Evolutionary conservation across 257 asterid genomes (phyloP), one percentile per base, ranked within the genome.

Genomic region (Capsicum chinense): DNA sequence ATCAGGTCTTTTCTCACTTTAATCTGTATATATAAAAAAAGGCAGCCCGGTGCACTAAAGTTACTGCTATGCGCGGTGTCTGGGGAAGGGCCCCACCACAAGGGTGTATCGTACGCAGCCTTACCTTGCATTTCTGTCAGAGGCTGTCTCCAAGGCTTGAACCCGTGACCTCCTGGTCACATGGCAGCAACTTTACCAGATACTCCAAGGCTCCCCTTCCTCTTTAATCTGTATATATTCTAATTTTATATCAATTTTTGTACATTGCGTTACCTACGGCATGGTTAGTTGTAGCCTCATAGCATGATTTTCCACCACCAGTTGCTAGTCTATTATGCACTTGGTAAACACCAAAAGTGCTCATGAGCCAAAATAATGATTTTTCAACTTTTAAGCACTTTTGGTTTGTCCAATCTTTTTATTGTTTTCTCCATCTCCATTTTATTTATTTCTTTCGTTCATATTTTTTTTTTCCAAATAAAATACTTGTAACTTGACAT

Each of bases 1-100:
- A 93, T 95, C 86, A 92, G 98, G 98, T 95, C 87, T 84, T 82
- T 60, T 52, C 19, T 78, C 63, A 50, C 39, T 76, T 52, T 76
- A 54, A 76, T 14, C 17, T 48, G 56, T 50, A 15, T 57, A 67
- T 63, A 33, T 68, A 26, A 26, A 26, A 26, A 26, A 26, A 26
- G 33, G 33, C 33, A 26, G 33, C 33, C 33, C 33, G 33, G 33
- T 26, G 33, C 33, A 26, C 33, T 26, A 26, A 26, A 26, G 33
- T 1, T 26, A 26, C 33, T 26, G 33, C 33, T 26, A 26, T 26
- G 33, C 33, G 33, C 33, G 33, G 33, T 26, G 33, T 26, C 33
- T 2, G 33, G 33, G 33, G 33, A 26, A 26, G 33, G 33, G 33
- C 33, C 33, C 33, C 33, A 26, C 33, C 33, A 26, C 33, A 26